Base-by-base conservation (phyloP, 768 basidiomycete genomes). In the Gyrodon lividus region DNA sequence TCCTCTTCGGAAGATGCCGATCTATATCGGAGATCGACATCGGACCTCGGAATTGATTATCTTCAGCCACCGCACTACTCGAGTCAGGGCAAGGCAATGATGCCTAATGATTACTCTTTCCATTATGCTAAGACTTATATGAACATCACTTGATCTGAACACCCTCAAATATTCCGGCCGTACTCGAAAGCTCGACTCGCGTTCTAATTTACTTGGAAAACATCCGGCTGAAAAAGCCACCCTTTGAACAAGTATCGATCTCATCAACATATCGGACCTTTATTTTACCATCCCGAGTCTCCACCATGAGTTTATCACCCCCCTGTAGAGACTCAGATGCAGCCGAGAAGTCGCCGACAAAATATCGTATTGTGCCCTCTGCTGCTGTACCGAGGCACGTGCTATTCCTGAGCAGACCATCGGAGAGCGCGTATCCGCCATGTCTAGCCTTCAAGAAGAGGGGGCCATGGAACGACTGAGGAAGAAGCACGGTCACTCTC, bases 381-480 rank as follows among this genome's bases (percentile, higher is more conserved):
- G 60, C 61, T 4, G 60, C 63, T 42, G 72, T 72, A 16, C 64
- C 63, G 49, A 74, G 70, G 0, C 61, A 68, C 8, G 68, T 73
- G 35, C 72, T 58, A 19, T 60, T 50, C 38, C 54, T 47, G 31
- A 56, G 53, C 31, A 77, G 52, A 6, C 55, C 63, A 43, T 70
- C 65, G 2, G 74, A 74, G 57, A 73, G 63, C 40, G 63, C 67
- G 30, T 40, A 33, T 20, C 67, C 58, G 19, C 46, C 37, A 31
- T 64, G 58, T n/a, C 56, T 57, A 33, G 70, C 61, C 33, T 61
- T 65, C 44, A 74, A 58, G 39, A 65, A 63, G 44, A 77, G 43
- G 0, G 69, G 70, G 0, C 76, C 76, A 26, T 64, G 63, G 65
- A 76, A 78, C 16, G 71, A 66, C 28, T 72, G 71, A 7, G 76